Evolutionary conservation across 495 filamentous ascomycete species (phyloP), one percentile per base, ranked within the genome.

Genomic region (Aspergillus panamensis): DNA sequence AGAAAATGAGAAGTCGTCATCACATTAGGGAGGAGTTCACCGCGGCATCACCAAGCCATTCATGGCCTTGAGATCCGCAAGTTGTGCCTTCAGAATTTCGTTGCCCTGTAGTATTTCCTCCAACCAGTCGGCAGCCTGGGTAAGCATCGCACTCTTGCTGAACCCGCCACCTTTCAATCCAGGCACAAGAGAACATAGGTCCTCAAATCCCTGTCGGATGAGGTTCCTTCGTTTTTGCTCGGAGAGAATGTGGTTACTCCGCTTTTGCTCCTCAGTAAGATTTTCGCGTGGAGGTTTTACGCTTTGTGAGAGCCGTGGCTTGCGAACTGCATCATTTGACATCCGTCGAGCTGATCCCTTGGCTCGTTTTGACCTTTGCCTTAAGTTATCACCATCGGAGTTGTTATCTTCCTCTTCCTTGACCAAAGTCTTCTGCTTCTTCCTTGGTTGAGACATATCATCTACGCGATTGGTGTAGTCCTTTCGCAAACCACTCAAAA

Each of bases 171-270:
- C 80, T 47, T 76, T 80, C 6, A 95, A 72, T 13, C 82, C 83
- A 0, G 91, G 91, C 1, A 95, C 88, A 40, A 96, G 73, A 5
- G 79, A 75, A 48, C 80, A 77, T 3, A 96, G 73, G 43, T 91
- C 84, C 13, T 88, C 84, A 55, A 90, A 96, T 0, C 87, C 88
- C 59, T 87, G 77, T 63, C 87, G 82, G 63, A 96, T 95, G 19
- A 88, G 73, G 31, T 87, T 86, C 51, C 92, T 81, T 43, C 92
- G 83, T 68, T 92, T 92, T 70, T 94, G 87, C 69, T 97, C 92
- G 35, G 91, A 95, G 50, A 83, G 78, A 62, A 96, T 95, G 68
- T 96, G 92, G 59, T 96, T 95, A 59, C 84, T 84, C 40, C 90
- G 77, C 73, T 94, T 96, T 68, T 96, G 87, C 54, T 88, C 86